Evolutionary conservation across 805 yeast species (phyloP).

Genomic region (Candida oleophila): DNA sequence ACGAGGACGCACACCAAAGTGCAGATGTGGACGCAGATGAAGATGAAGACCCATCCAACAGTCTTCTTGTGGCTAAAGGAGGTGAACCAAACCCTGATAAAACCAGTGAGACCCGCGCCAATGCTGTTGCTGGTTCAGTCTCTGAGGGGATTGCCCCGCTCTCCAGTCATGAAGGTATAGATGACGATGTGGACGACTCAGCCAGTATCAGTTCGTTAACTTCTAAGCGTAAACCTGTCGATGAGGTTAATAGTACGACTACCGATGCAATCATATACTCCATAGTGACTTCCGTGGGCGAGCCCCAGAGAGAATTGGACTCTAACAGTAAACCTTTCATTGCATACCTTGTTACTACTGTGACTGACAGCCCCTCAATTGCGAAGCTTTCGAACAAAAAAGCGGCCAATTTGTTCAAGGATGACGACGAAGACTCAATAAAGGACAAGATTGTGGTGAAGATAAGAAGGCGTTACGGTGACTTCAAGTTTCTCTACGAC

Average conservation of each 20-base stretch:
- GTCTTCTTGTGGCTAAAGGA: neutral
- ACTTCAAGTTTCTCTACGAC: slow-evolving; percentile 75
- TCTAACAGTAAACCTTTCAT: slow-evolving; percentile 71
- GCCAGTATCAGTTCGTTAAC: neutral
- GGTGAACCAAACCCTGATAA: too few relatives aligned
- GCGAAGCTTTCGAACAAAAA: slow-evolving; percentile 27
- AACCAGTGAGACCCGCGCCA: too few relatives aligned
- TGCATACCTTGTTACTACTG: slow-evolving; percentile 65
- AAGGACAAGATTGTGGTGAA: slow-evolving; percentile 30
- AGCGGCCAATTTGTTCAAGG: slow-evolving; percentile 2
- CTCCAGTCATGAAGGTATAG: neutral
- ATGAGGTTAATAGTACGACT: neutral
- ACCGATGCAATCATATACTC: neutral
- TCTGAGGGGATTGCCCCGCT: neutral
- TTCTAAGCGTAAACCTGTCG: neutral
- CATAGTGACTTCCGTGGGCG: slow-evolving; percentile 41
- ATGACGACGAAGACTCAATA: neutral
- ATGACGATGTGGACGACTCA: neutral
- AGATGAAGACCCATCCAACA: neutral
- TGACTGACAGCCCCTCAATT: slow-evolving; percentile 61
- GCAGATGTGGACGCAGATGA: slow-evolving; percentile 5
- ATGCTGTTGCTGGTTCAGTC: neutral
- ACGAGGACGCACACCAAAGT: too few relatives aligned
- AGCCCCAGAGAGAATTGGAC: slow-evolving; percentile 70
- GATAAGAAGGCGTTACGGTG: slow-evolving; percentile 82